phyloP scores from a whole-genome alignment of 306 rosid species.

The Castanea mollissima region DNA sequence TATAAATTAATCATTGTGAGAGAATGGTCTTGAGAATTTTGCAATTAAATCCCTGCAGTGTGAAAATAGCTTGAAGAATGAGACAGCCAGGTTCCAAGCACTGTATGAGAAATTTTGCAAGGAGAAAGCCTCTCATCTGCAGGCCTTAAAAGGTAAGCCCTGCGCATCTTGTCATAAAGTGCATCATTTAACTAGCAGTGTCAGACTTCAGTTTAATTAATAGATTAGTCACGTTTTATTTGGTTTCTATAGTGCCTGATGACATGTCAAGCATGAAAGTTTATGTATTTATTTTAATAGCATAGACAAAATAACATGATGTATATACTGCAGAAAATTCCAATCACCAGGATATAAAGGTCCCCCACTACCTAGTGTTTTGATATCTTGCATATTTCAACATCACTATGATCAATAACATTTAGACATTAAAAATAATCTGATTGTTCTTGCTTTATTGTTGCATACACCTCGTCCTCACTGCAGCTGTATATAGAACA shows the following conservation, averaged over 20 bases:
- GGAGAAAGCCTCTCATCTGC: constrained; percentile 71
- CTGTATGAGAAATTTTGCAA: constrained; percentile 72
- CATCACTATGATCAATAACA: too few species aligned
- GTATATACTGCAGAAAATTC: not conserved
- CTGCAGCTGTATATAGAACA: too few species aligned
- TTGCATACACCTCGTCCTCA: too few species aligned
- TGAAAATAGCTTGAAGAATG: constrained; percentile 77
- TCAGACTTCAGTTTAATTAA: not conserved
- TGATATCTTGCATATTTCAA: too few species aligned
- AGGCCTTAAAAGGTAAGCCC: constrained; percentile 64
- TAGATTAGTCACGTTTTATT: not conserved
- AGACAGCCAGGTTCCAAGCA: constrained; percentile 70
- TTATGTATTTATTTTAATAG: too few species aligned
- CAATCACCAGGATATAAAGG: not conserved
- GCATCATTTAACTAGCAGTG: too few species aligned
- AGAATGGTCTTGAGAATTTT: constrained; percentile 22
- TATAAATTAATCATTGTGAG: constrained; percentile 9
- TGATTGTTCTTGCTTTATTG: too few species aligned
- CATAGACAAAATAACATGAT: too few species aligned
- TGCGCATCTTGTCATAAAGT: too few species aligned
- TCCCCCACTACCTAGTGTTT: too few species aligned
- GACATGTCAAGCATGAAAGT: not conserved
- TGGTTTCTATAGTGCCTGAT: not conserved
- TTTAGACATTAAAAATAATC: too few species aligned
- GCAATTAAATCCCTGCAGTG: constrained; percentile 48